phyloP scores from a whole-genome alignment of 345 rosid species.

The Cochlearia excelsa region DNA sequence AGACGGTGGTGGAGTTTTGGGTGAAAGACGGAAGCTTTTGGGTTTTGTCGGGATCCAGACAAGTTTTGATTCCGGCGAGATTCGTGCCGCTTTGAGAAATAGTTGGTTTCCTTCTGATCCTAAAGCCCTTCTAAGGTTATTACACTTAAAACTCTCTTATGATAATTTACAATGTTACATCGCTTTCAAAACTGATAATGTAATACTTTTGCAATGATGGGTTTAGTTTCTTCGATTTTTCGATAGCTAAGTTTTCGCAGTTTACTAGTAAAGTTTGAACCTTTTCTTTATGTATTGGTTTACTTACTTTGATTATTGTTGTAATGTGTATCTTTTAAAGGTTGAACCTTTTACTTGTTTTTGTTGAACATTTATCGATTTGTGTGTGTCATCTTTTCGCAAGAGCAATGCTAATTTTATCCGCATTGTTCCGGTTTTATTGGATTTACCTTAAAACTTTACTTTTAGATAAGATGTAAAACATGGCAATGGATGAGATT shows the following conservation, averaged over 20 bases:
- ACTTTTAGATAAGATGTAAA: slow-evolving; percentile 2
- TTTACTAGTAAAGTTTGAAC: neutral
- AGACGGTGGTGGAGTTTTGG: slow-evolving; percentile 32
- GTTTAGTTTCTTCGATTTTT: neutral
- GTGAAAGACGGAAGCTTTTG: slow-evolving; percentile 60
- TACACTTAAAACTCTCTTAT: no score
- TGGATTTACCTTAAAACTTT: no score
- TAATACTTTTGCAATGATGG: neutral
- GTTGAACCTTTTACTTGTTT: neutral
- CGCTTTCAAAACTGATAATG: slow-evolving; percentile 3
- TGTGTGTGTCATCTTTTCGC: no score
- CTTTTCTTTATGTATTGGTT: neutral
- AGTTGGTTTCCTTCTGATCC: slow-evolving; percentile 84
- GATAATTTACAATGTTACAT: slow-evolving; percentile 20
- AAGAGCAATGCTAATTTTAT: no score
- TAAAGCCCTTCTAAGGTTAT: slow-evolving; percentile 57
- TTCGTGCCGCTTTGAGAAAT: slow-evolving; percentile 53
- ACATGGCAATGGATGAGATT: slow-evolving; percentile 6
- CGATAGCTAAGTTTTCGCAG: neutral
- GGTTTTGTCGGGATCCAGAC: slow-evolving; percentile 85
- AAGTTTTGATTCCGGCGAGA: slow-evolving; percentile 55
- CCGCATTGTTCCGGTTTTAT: no score
- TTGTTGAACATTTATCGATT: no score
- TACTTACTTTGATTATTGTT: no score
- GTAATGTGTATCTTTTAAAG: neutral